Conservation (phyloP, 495 filamentous ascomycete species). For the Chaetomium cochliodes region DNA sequence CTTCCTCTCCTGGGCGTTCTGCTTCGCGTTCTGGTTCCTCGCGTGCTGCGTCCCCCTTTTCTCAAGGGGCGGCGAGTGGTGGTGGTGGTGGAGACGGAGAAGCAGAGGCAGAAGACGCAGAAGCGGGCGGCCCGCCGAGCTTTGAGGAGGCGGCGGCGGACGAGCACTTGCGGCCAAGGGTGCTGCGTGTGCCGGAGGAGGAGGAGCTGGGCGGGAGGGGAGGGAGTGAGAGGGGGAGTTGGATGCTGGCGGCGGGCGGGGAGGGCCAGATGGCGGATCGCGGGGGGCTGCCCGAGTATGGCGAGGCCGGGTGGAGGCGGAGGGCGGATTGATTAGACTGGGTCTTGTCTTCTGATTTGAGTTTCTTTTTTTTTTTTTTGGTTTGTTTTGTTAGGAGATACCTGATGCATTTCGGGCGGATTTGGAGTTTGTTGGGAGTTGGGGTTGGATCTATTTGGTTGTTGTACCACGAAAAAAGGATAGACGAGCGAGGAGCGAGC, state of each 20-base stretch:
- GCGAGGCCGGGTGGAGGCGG: conserved; percentile 14
- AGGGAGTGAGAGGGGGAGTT: background rate
- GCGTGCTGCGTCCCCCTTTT: too few species aligned
- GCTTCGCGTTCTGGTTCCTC: too few species aligned
- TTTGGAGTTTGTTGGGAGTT: too few species aligned
- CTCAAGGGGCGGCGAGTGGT: too few species aligned
- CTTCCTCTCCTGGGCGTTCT: too few species aligned
- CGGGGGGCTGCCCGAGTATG: conserved; percentile 36
- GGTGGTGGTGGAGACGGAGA: background rate
- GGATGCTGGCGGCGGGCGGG: conserved; percentile 17
- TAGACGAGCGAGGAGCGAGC: background rate
- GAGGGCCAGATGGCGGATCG: background rate
- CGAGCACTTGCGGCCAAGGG: conserved; percentile 49
- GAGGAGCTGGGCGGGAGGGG: background rate
- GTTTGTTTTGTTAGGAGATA: too few species aligned
- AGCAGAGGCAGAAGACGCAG: background rate
- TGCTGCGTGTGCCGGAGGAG: conserved; percentile 30
- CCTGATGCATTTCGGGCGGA: too few species aligned
- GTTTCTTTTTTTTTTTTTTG: background rate
- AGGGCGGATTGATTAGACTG: background rate
- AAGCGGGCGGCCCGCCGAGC: conserved; percentile 32
- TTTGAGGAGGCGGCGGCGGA: conserved; percentile 48
- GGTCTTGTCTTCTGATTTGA: background rate
- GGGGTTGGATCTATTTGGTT: background rate
- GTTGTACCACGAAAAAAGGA: background rate